Evolutionary conservation across 2,329 filamentous ascomycete genomes (phyloP).

Genomic region (Sporothrix phasma): DNA sequence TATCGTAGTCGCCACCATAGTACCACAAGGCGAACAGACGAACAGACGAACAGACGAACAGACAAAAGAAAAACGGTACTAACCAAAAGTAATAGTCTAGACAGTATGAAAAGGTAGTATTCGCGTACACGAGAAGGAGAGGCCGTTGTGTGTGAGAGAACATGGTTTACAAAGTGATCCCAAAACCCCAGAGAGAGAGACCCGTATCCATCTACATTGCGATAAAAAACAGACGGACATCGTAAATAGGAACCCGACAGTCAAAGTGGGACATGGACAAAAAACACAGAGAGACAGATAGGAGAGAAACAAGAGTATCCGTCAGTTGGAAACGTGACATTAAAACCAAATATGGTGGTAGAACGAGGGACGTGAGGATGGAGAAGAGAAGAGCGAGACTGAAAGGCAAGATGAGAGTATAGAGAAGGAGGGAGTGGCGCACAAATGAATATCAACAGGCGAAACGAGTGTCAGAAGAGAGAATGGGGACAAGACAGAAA

Average conservation of each 20-base stretch:
- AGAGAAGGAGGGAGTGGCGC: background rate
- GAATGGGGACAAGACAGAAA: background rate
- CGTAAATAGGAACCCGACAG: background rate
- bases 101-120: too few species aligned
- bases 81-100: too few species aligned
- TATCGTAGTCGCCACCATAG: too few species aligned
- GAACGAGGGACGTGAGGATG: conserved; percentile 2
- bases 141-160: background rate
- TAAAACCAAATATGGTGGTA: conserved; percentile 1
- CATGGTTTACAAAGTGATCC: background rate
- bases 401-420: background rate
- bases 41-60: too few species aligned
- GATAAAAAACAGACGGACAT: background rate
- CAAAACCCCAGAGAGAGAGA: background rate
- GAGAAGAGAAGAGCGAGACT: background rate
- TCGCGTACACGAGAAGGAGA: background rate
- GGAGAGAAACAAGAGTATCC: background rate
- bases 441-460: background rate
- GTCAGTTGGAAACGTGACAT: conserved; percentile 1
- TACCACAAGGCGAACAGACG: too few species aligned
- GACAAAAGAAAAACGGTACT: too few species aligned
- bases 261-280: too few species aligned
- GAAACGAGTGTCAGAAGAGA: background rate
- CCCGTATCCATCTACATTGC: conserved; percentile 1
- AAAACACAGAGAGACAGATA: background rate